Evolutionary conservation across 1,139 yeast genomes (phyloP).

Genomic region (Lodderomyces jiufengensis): DNA sequence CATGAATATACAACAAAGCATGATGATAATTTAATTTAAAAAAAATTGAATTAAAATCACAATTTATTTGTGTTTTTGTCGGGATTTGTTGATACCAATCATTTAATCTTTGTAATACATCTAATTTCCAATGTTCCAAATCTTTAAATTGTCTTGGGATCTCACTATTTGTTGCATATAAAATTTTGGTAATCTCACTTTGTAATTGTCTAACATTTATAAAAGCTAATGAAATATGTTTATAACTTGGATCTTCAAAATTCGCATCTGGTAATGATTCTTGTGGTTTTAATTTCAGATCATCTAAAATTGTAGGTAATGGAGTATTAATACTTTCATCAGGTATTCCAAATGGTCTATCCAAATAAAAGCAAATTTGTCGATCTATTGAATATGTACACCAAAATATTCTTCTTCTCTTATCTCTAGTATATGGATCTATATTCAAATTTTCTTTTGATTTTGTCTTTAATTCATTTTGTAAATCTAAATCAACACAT

Average conservation of each 20-base stretch:
- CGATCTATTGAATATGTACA: constrained; percentile 82
- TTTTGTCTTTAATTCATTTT: constrained; percentile 46
- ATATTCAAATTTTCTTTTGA: constrained; percentile 21
- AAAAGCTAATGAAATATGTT: constrained; percentile 61
- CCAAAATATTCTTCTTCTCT: constrained; percentile 82
- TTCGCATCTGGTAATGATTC: constrained; percentile 19
- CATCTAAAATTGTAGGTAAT: constrained; percentile 75
- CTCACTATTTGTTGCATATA: constrained; percentile 71
- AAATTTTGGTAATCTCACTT: constrained; percentile 68
- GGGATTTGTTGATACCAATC: constrained; percentile 62
- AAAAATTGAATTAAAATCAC: constrained; percentile 67
- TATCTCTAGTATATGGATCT: constrained; percentile 59
- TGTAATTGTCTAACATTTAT: constrained; percentile 70
- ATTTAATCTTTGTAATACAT: constrained; percentile 50
- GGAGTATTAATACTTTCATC: constrained; percentile 63
- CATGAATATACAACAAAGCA: constrained; percentile 67
- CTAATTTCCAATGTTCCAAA: constrained; percentile 57
- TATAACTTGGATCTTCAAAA: constrained; percentile 48
- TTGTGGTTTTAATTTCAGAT: constrained; percentile 49
- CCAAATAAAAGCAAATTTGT: constrained; percentile 68
- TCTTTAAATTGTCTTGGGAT: constrained; percentile 61
- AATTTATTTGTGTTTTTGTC: constrained; percentile 60
- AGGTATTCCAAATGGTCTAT: constrained; percentile 72
- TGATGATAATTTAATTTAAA: constrained; percentile 76
- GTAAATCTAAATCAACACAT: constrained; percentile 81